Evolutionary conservation across 768 basidiomycete genomes (phyloP).

Genomic region (Tylopilus vinaceipallidus): DNA sequence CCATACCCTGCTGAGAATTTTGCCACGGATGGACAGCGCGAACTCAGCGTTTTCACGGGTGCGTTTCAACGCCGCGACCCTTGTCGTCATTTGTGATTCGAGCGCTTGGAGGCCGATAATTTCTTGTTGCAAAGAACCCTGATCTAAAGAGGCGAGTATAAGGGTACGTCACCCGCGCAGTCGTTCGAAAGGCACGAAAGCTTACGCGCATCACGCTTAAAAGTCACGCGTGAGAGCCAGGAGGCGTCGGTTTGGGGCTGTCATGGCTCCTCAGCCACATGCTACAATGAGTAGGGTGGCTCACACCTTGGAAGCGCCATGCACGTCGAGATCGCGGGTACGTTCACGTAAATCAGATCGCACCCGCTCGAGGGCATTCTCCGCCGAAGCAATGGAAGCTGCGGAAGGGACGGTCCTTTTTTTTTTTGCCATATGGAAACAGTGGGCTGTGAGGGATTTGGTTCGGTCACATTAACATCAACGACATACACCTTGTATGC

Average conservation of each 20-base stretch:
- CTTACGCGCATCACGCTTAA: slow-evolving; percentile 34
- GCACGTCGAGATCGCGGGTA: slow-evolving; percentile 25
- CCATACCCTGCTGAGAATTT: slow-evolving; percentile 50
- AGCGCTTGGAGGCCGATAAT: slow-evolving; percentile 63
- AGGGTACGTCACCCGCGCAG: not conserved
- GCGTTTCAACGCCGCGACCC: slow-evolving; percentile 48
- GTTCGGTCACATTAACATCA: slow-evolving; percentile 13
- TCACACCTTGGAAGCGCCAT: slow-evolving; percentile 25
- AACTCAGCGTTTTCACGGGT: slow-evolving; percentile 50
- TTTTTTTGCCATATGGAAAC: slow-evolving; percentile 7
- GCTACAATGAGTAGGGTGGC: not conserved
- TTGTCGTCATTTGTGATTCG: slow-evolving; percentile 63
- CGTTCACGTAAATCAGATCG: slow-evolving; percentile 52
- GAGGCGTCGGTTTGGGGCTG: slow-evolving; percentile 26
- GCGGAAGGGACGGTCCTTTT: slow-evolving; percentile 23
- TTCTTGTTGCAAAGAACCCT: slow-evolving; percentile 48
- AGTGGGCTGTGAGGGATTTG: slow-evolving; percentile 5
- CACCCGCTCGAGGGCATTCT: slow-evolving; percentile 58
- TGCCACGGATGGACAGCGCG: slow-evolving; percentile 54
- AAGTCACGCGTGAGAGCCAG: slow-evolving; percentile 30
- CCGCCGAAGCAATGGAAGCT: slow-evolving; percentile 45
- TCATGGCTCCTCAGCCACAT: slow-evolving; percentile 9
- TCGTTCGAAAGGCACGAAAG: slow-evolving; percentile 8
- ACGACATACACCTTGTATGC: slow-evolving; percentile 24
- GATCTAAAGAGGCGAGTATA: slow-evolving; percentile 27